Base-by-base conservation (phyloP, 768 basidiomycete genomes). In the Leccinum aurantiacum region DNA sequence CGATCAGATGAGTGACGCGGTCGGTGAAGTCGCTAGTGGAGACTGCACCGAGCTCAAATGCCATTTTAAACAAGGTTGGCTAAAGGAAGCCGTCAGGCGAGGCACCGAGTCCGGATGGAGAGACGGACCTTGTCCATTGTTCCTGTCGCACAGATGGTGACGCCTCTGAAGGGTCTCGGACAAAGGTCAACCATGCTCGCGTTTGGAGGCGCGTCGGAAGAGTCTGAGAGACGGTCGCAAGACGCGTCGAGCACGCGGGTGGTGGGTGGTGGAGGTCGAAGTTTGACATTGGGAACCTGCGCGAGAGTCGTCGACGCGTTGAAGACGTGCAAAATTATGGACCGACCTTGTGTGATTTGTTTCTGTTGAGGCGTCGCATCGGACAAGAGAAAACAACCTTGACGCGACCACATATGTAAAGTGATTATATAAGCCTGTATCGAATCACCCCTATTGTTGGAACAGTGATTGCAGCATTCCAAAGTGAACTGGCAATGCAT, bases 1-100 rank as follows among this genome's bases (percentile, higher is more conserved):
- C 92, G 46, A 98, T 79, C 22, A 98, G 81, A 77, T 96, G 94
- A 0, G 93, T 95, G n/a, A 91, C 89, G 50, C 79, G 79, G 69
- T 93, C 89, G 0, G 93, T 98, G 62, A 96, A 87, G 53, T 91
- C 88, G 33, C 75, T 82, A 15, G 84, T 80, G 48, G 83, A 79
- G 4, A 74, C 75, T 27, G 92, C 95, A 11, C 95, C 95, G 14
- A 97, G 86, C 64, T 94, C 89, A 24, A 83, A 76, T 0, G 91
- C 92, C 67, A 90, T 84, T 60, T 85, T 86, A 69, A 91, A 91
- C 35, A 95, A 63, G 2, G 81, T 80, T 0, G 84, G 80, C 93
- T 95, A 35, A 17, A 53, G 6, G 15, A 9, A 33, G 1, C 61
- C 4, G 44, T 65, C 37, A 60, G 41, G 17, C 22, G 27, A 10